These are phyloP conservation scores for Mollisia scopiformis DNA, from an alignment of 2,329 filamentous ascomycete genomes.

Conservation along the genomic window DNA sequence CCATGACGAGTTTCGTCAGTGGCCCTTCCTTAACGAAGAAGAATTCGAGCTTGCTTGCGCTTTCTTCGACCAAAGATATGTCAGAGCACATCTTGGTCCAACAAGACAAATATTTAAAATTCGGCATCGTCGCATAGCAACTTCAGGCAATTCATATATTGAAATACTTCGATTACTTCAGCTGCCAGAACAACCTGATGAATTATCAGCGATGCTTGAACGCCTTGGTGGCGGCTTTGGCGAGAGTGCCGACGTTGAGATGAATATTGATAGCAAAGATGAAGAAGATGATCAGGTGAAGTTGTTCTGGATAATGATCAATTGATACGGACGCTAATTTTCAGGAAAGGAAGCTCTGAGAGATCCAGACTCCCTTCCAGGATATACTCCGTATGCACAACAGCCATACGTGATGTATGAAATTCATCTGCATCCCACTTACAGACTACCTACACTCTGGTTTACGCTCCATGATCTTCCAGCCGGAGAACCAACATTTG, in stretches of 20 bases:
- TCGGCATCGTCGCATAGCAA: conserved; percentile 43
- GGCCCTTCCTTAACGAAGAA: conserved; percentile 61
- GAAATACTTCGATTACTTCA: conserved; percentile 35
- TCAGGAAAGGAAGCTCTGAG: conserved; percentile 29
- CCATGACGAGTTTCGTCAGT: conserved; percentile 48
- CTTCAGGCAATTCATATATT: conserved; percentile 33
- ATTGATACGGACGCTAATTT: background rate
- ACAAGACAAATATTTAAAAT: conserved; percentile 59
- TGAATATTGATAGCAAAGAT: conserved; percentile 30
- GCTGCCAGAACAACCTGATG: conserved; percentile 32
- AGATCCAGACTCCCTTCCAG: conserved; percentile 13
- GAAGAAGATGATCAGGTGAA: conserved; percentile 35
- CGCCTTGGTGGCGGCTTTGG: conserved; percentile 23
- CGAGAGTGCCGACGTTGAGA: conserved; percentile 11
- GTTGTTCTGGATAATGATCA: background rate
- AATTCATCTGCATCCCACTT: conserved; percentile 75
- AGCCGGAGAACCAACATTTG: conserved; percentile 57
- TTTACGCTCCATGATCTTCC: conserved; percentile 67
- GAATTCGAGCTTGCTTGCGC: conserved; percentile 71
- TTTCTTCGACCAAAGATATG: conserved; percentile 60
- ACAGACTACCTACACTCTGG: conserved; percentile 76
- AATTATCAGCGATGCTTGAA: conserved; percentile 30
- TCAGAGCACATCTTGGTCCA: conserved; percentile 58
- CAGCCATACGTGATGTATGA: conserved; percentile 62
- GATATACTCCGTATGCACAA: conserved; percentile 35